Evolutionary conservation across 768 basidiomycete species (phyloP), one percentile per base, ranked within the genome.

Genomic region (Cantharellus anzutake): DNA sequence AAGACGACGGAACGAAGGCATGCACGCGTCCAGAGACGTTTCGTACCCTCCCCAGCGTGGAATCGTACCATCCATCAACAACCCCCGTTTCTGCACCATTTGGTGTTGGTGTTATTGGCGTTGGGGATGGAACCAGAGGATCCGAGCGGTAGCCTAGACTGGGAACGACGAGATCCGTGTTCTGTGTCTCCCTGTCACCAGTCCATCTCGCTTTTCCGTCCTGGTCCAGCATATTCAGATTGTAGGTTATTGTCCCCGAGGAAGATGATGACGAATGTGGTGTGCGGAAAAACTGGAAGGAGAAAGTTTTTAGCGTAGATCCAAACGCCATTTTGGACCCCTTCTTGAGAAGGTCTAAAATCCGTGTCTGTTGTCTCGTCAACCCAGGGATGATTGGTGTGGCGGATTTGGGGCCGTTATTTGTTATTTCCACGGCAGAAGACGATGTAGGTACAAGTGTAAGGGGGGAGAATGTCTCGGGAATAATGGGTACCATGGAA

Each of bases 71-170:
- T 39, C 74, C 71, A 41, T 67, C 71, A 70, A 42, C 29, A 63
- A 61, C 60, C 73, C 20, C 44, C 11, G 11, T 20, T 20, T 20
- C 44, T 72, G 61, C 73, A 71, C 4, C 73, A 53, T 2, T 67
- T 63, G 29, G 37, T 38, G 41, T 14, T 3, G 16, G 42, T 29
- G 4, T 40, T 39, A 3, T 29, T 61, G 16, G 60, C 42, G 3
- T 39, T 51, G 2, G 51, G 59, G 42, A 44, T 2, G 60, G 62
- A 16, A 53, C 60, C 5, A 68, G 72, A 53, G 83, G 80, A 56
- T 89, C 87, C 0, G 76, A 77, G 59, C 79, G 80, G 71, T 96
- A 93, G 29, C 94, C 94, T 11, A 97, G 78, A 14, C 87, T 87
- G 34, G 89, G 86, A 41, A 96, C 74, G 20, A 96, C 83, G 61